Base-by-base conservation (phyloP, 2,329 filamentous ascomycete genomes). In the Pyrenophora graminea region DNA sequence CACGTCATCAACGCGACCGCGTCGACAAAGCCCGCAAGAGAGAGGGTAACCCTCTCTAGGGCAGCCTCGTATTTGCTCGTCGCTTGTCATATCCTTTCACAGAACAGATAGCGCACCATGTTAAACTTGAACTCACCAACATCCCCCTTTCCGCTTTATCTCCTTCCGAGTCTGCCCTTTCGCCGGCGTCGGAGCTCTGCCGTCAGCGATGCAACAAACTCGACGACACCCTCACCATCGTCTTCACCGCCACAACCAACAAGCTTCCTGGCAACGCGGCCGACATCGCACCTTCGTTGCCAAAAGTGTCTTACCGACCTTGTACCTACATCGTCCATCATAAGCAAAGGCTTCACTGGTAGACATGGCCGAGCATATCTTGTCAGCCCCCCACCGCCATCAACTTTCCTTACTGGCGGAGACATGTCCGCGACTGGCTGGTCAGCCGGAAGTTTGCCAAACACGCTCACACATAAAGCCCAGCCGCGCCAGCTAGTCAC, bases 311-410 rank as follows among this genome's bases (percentile, higher is more conserved):
- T 82, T 34, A 74, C 81, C 9, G 81, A 86, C 62, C 76, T 87
- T 39, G 82, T 82, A 56, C 76, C 82, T 46, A 80, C 81, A 13
- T 78, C 78, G 5, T 82, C 84, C 55, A 85, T 86, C 50, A 82
- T 86, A 62, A 80, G 76, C 72, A 86, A 86, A 73, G 84, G 84
- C 46, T 87, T 87, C 71, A 86, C 82, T 19, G 84, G 84, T 55
- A 81, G 84, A 15, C 81, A 86, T 66, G 84, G 84, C 5, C 82
- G 84, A 49, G 84, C 84, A 36, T 86, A 85, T 68, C 81, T 87
- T 50, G 83, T 87, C 27, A 75, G 80, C 1, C 77, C 81, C 2
- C 69, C 72, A 5, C 61, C 72, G 6, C 63, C 70, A 19, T 56
- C 38, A 56, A 68, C 39, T 64, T 67, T 41, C 58, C 40, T 53